These are phyloP conservation scores for Punica granatum DNA, from an alignment of 345 rosid genomes.

Conservation along the genomic window DNA sequence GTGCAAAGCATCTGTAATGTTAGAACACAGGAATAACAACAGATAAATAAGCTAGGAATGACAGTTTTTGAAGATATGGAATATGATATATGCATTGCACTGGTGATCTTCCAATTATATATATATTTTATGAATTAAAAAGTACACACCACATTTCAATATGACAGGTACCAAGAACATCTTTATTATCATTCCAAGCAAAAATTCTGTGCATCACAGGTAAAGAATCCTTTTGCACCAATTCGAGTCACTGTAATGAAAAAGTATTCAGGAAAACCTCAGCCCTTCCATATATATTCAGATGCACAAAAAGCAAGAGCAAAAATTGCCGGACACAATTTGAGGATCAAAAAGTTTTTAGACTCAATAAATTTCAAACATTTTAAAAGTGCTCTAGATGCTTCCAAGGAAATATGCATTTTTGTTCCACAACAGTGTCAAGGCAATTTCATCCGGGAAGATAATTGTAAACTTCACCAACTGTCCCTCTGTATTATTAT, in stretches of 20 bases:
- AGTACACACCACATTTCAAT: neutral
- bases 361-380: neutral
- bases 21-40: neutral
- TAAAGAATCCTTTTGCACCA: neutral
- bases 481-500: neutral
- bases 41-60: neutral
- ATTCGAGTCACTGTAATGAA: too few relatives aligned
- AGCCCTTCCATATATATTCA: too few relatives aligned
- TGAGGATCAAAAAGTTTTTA: neutral
- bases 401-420: neutral
- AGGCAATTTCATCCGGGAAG: neutral
- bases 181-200: neutral
- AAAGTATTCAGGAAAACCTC: too few relatives aligned
- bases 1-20: slow-evolving; percentile 1
- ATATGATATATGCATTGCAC: too few relatives aligned
- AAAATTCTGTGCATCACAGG: neutral
- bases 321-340: too few relatives aligned
- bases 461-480: neutral
- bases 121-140: neutral
- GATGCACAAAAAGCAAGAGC: too few relatives aligned
- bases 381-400: neutral
- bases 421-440: neutral
- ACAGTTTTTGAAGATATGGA: neutral
- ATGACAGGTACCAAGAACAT: neutral
- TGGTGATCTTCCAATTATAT: neutral